These are phyloP conservation scores for Chalaropsis ovoidea DNA, from an alignment of 2,329 filamentous ascomycete genomes.

Conservation along the genomic window DNA sequence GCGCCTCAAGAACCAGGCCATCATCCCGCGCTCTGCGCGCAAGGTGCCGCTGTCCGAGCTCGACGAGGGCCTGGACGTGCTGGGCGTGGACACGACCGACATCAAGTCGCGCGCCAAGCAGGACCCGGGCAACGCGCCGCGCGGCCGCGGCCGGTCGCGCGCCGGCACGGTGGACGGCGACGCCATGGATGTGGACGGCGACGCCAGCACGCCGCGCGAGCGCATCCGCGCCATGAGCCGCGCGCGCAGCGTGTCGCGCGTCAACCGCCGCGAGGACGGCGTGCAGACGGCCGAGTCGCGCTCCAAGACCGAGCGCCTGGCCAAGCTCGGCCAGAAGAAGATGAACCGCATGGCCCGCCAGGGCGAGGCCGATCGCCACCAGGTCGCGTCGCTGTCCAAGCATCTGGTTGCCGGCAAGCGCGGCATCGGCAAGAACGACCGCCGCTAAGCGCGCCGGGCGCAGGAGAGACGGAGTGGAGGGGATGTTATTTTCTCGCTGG, in stretches of 20 bases:
- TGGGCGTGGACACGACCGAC: slow-evolving; percentile 73
- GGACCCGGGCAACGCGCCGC: slow-evolving; percentile 45
- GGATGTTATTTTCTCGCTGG: not conserved
- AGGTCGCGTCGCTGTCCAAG: slow-evolving; percentile 69
- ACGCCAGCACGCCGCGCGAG: slow-evolving; percentile 39
- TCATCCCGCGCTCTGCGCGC: slow-evolving; percentile 74
- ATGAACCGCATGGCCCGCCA: slow-evolving; percentile 97
- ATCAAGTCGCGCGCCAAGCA: slow-evolving; percentile 63
- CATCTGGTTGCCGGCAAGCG: slow-evolving; percentile 92
- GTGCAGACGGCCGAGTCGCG: slow-evolving; percentile 57
- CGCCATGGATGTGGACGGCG: slow-evolving; percentile 61
- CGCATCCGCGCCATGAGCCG: slow-evolving; percentile 61
- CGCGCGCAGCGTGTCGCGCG: slow-evolving; percentile 40
- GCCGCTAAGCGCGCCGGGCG: slow-evolving; percentile 42
- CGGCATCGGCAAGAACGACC: slow-evolving; percentile 78
- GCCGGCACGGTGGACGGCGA: slow-evolving; percentile 54
- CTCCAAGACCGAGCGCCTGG: slow-evolving; percentile 72
- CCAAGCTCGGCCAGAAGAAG: slow-evolving; percentile 89
- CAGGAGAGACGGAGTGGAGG: not conserved
- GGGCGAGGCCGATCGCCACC: slow-evolving; percentile 92
- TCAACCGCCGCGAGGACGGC: slow-evolving; percentile 65
- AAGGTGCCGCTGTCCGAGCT: slow-evolving; percentile 79
- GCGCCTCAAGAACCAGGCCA: slow-evolving; percentile 89
- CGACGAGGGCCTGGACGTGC: slow-evolving; percentile 70
- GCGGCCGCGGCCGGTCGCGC: slow-evolving; percentile 60